These are phyloP conservation scores for Lactarius akahatsu DNA, from an alignment of 768 basidiomycete genomes.

Conservation along the genomic window DNA sequence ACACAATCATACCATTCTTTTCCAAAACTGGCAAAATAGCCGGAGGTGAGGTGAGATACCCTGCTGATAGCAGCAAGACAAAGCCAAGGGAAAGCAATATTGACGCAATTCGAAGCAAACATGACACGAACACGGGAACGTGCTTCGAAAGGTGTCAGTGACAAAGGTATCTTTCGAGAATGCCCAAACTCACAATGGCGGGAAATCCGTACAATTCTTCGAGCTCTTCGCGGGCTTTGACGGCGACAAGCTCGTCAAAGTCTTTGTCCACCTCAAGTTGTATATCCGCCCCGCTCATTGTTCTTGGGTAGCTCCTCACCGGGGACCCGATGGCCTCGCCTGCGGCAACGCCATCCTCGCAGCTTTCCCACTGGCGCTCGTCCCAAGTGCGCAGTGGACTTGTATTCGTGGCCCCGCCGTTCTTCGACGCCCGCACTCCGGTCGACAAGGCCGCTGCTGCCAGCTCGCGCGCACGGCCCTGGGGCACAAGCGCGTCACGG, in stretches of 20 bases:
- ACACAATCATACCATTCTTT: not conserved
- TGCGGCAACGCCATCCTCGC: not conserved
- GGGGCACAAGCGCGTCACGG: constrained; percentile 60
- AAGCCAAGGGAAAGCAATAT: constrained; percentile 69
- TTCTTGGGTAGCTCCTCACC: not conserved
- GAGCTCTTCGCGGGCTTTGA: constrained; percentile 70
- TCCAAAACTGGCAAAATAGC: not conserved
- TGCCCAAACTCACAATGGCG: constrained; percentile 56
- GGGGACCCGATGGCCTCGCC: constrained; percentile 8
- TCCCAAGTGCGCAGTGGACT: constrained; percentile 17
- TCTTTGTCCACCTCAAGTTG: constrained; percentile 57
- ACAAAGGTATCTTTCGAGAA: not conserved
- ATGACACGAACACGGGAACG: constrained; percentile 77
- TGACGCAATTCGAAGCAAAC: constrained; percentile 72
- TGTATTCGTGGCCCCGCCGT: constrained; percentile 24
- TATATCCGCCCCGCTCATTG: constrained; percentile 32
- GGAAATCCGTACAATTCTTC: constrained; percentile 82
- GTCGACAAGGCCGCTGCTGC: constrained; percentile 34
- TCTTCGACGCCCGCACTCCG: constrained; percentile 19
- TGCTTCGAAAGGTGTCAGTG: constrained; percentile 41
- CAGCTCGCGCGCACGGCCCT: constrained; percentile 42
- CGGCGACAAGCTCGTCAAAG: constrained; percentile 59
- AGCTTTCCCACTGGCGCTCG: constrained; percentile 18
- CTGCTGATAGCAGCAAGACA: constrained; percentile 57
- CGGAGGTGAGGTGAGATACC: constrained; percentile 58